Evolutionary conservation across 2,329 filamentous ascomycete genomes (phyloP), one percentile per base, ranked within the genome.

Genomic region (Malbranchea cinnamomea): DNA sequence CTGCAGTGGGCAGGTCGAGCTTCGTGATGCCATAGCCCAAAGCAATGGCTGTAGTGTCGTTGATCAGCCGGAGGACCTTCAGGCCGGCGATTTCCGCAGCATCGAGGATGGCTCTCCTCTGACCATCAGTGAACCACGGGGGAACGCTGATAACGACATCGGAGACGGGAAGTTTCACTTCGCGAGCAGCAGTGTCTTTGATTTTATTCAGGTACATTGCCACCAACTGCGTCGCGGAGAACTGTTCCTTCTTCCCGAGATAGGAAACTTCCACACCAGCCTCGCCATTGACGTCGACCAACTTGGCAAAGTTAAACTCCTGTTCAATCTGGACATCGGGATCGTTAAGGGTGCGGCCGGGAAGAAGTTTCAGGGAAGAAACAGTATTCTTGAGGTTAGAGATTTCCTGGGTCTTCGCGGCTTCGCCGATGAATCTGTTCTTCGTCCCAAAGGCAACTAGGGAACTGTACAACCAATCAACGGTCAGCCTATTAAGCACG

Each of bases 301-400:
- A 72, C 37, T 75, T 67, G 30, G 84, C 81, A 21, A 84, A 84
- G 53, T 91, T 75, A 60, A 74, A 94, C 52, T 92, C 70, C 63
- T 92, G 80, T 70, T 98, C 89, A 52, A 89, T 70, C 61, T 84
- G 71, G 40, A 93, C 69, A 68, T 98, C 89, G 53, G 89, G 84
- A 53, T 98, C 89, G 56, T 68, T 77, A 61, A 87, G 70, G 39
- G 71, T 67, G 53, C 89, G 83, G 52, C 89, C 89, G 51, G 79
- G 78, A 46, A 98, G 76, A 50, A 89, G 82, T 67, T 93, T 93
- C 49, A 98, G 71, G 44, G 74, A 85, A 57, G 74, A 68, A 62
- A 98, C 81, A 45, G 89, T 98, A 71, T 98, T 98, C 69, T 95
- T 98, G 52, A 95, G 74, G 69, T 98, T 98, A 52, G 87, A 93